These are phyloP conservation scores for Geranium rotundifolium DNA, from an alignment of 345 rosid genomes.

Conservation along the genomic window DNA sequence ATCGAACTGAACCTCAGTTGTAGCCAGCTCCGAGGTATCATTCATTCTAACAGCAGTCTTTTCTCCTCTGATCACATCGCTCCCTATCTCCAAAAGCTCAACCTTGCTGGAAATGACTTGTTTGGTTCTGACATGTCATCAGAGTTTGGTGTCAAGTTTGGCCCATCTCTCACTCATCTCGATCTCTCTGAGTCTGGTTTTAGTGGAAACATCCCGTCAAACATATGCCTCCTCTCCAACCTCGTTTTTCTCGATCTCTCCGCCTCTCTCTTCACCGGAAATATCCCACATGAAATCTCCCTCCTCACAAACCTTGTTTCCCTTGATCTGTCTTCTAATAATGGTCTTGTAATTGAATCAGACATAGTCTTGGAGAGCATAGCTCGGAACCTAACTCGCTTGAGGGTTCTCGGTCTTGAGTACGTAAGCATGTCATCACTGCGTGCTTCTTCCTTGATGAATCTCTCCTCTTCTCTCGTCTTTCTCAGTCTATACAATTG, in stretches of 20 bases:
- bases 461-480: slow-evolving; percentile 6
- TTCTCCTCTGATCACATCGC: background rate
- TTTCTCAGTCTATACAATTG: background rate
- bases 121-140: background rate
- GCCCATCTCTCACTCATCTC: background rate
- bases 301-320: no score
- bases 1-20: background rate
- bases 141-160: background rate
- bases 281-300: no score
- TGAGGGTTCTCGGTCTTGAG: slow-evolving; percentile 2
- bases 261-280: no score
- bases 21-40: background rate
- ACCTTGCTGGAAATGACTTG: background rate
- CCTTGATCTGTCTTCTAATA: no score
- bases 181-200: background rate
- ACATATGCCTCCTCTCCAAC: background rate
- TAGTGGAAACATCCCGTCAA: background rate
- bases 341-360: background rate
- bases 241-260: slow-evolving; percentile 1
- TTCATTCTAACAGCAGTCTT: background rate
- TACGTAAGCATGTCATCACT: background rate
- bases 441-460: background rate
- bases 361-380: background rate
- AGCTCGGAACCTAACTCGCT: background rate
- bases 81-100: background rate